phyloP scores from a whole-genome alignment of 2,329 filamentous ascomycete species.

The Botrytis pseudocinerea region DNA sequence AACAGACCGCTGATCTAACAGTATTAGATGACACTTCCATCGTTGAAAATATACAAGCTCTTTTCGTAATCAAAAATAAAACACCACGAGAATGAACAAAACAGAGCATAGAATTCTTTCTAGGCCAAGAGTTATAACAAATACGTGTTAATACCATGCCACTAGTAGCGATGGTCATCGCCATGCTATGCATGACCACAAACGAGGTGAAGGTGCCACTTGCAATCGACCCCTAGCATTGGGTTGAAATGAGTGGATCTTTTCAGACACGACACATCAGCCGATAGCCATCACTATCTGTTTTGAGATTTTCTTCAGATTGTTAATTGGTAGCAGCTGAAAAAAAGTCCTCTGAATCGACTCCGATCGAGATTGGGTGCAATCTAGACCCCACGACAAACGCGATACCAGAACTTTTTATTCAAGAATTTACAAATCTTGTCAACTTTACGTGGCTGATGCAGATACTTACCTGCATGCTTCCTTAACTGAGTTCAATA shows the following conservation, averaged over 20 bases:
- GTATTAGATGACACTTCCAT: background rate
- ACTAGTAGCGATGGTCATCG: background rate
- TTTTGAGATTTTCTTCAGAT: background rate
- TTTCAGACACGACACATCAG: background rate
- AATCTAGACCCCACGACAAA: background rate
- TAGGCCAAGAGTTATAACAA: background rate
- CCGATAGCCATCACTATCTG: background rate
- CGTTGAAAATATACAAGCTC: background rate
- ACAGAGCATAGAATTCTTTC: background rate
- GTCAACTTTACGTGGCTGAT: background rate
- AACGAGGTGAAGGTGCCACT: background rate
- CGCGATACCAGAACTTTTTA: background rate
- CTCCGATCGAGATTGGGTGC: background rate
- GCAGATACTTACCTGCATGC: background rate
- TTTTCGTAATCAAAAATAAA: background rate
- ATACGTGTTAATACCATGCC: background rate
- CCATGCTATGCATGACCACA: background rate
- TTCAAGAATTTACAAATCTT: background rate
- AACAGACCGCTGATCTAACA: fast-evolving
- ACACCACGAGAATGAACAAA: background rate
- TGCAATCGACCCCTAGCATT: background rate
- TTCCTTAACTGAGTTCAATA: background rate
- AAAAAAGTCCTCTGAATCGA: background rate
- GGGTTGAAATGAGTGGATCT: background rate
- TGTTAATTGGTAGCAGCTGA: background rate